Evolutionary conservation across 2,329 filamentous ascomycete genomes (phyloP), one percentile per base, ranked within the genome.

Genomic region (Aspergillus eucalypticola): DNA sequence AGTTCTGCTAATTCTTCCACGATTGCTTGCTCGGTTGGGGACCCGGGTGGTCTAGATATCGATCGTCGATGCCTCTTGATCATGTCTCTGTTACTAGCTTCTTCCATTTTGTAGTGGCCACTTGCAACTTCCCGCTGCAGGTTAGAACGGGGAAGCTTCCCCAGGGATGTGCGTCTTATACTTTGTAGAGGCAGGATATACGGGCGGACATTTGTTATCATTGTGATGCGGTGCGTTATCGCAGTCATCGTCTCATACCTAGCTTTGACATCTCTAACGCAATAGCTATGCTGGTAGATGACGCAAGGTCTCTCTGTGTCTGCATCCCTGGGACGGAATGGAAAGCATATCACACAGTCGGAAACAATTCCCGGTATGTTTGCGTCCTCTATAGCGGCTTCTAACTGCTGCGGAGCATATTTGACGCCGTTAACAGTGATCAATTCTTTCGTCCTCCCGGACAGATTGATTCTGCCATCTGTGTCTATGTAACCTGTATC

Each of bases 391-490:
- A 83, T 62, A 0, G 74, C 70, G 1, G 61, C 54, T 39, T 83
- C 75, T 3, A 84, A 63, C 8, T 78, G 77, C 5, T 71, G 56
- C 0, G 76, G 69, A 17, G 60, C 61, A 29, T 76, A 71, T 23
- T 82, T 83, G 54, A 81, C 69, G 0, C 80, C 81, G 58, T 83
- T 83, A 61, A 83, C 74, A 58, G 75, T 80, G 32, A 83, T 74
- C 5, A 71, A 59, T 10, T 83, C 80, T 60, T 82, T 81, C 8
- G 60, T 41, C 19, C 63, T 48, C 6, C 66, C 66, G 3, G 38
- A 38, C 29, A 68, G 56, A 7, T 41, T 54, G 3, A 68, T 54
- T 29, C 46, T 19, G 2, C 66, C 64, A 8, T 27, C 32, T 21
- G 52, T 46, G 42, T 64, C 64, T 17, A 69, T 60, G 15, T 17